A percentile compares a stretch with the other conserved stretches of the same genome.
Conservation (phyloP, 306 rosid species). For the Hippophae gyantsensis region DNA sequence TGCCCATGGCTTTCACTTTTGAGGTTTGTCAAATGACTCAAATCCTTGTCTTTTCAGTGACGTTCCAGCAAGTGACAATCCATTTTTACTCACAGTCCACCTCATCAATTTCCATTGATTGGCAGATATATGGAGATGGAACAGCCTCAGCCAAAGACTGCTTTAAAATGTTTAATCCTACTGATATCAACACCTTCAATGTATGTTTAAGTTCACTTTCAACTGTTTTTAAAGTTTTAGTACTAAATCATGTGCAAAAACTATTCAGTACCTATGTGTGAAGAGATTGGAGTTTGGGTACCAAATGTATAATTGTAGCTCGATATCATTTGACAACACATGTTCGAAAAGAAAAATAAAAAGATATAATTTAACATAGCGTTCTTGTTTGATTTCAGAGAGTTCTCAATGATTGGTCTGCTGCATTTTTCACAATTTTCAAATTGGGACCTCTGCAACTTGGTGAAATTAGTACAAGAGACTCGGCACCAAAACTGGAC, state of each 20-base stretch:
- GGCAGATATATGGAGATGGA: conserved; percentile 83
- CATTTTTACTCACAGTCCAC: conserved; percentile 1
- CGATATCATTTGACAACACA: conserved; percentile 4
- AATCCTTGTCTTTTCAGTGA: conserved; percentile 6
- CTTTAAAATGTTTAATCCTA: conserved; percentile 95
- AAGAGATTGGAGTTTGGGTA: too few relatives aligned
- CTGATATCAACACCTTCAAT: conserved; percentile 45
- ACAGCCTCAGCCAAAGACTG: conserved; percentile 76
- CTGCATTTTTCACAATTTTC: conserved; percentile 79
- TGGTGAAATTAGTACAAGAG: conserved; percentile 30
- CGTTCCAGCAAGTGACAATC: background rate
- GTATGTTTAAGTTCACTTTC: conserved; percentile 35
- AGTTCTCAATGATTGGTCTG: conserved; percentile 85
- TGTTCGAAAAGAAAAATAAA: background rate
- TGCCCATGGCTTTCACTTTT: conserved; percentile 94
- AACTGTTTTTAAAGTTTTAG: background rate
- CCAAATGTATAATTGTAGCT: too few relatives aligned
- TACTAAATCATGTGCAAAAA: too few relatives aligned
- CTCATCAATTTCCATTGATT: conserved; percentile 13
- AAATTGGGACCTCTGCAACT: conserved; percentile 55
- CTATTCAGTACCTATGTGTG: too few relatives aligned
- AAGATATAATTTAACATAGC: background rate
- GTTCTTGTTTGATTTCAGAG: conserved; percentile 42
- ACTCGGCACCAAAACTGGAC: conserved; percentile 35
- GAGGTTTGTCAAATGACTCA: conserved; percentile 52